Percentiles rank a stretch among this genome's conserved stretches.
Conservation (phyloP, 176 grass and related monocot species). For the Ensete glaucum region DNA sequence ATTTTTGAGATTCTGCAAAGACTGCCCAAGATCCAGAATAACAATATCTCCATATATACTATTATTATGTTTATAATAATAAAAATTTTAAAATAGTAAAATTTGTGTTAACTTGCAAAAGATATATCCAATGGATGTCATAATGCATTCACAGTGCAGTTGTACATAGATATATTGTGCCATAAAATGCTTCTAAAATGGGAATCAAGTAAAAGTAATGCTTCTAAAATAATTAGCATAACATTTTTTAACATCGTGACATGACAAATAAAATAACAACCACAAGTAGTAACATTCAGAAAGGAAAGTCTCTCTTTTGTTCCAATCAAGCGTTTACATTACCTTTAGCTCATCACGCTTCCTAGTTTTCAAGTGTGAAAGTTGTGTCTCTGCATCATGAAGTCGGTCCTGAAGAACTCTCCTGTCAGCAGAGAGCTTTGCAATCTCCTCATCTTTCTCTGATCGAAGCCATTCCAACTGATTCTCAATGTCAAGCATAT, state of each 20-base stretch:
- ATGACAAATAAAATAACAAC: too few species aligned
- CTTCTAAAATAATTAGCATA: background rate
- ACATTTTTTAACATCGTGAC: background rate
- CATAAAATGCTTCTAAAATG: background rate
- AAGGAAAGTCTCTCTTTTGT: background rate
- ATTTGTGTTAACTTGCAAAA: too few species aligned
- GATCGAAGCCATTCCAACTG: conserved; percentile 95
- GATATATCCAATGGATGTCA: background rate
- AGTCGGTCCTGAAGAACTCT: conserved; percentile 64
- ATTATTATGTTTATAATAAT: too few species aligned
- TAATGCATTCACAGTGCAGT: too few species aligned
- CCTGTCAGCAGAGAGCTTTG: conserved; percentile 65
- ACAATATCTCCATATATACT: too few species aligned
- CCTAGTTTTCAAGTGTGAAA: conserved; percentile 56
- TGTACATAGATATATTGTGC: background rate
- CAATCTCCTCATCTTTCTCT: conserved; percentile 80
- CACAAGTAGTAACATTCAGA: too few species aligned
- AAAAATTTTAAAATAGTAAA: too few species aligned
- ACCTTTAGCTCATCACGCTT: conserved; percentile 89
- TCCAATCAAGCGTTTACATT: conserved; percentile 6
- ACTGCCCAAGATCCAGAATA: too few species aligned
- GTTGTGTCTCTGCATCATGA: conserved; percentile 73
- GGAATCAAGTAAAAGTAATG: too few species aligned
- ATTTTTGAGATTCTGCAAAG: too few species aligned
- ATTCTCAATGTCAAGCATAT: conserved; percentile 64